These are phyloP conservation scores for Suillus discolor DNA, from an alignment of 768 basidiomycete species.

Conservation along the genomic window DNA sequence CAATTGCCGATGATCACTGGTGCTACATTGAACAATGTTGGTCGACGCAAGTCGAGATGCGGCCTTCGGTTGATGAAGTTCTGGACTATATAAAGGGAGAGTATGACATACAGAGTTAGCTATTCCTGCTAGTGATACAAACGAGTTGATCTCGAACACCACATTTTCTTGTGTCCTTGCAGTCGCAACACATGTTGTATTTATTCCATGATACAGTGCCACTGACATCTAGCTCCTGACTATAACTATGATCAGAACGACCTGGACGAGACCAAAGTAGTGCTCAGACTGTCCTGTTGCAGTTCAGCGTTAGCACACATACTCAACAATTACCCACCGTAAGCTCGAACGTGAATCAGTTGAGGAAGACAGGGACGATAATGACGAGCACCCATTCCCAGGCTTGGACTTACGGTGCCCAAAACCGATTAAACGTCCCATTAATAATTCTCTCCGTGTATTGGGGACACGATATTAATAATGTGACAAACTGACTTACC, in stretches of 20 bases:
- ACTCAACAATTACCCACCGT: slow-evolving; percentile 38
- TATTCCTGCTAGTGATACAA: neutral
- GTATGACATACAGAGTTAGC: neutral
- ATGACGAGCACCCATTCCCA: slow-evolving; percentile 63
- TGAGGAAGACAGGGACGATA: slow-evolving; percentile 57
- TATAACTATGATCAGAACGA: slow-evolving; percentile 50
- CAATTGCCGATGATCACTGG: neutral
- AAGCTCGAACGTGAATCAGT: slow-evolving; percentile 58
- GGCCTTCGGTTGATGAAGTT: neutral
- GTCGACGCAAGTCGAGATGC: neutral
- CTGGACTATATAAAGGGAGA: neutral
- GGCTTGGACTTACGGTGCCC: slow-evolving; percentile 48
- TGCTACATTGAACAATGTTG: neutral
- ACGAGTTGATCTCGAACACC: neutral
- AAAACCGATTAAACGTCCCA: slow-evolving; percentile 30
- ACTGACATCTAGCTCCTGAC: too few relatives aligned
- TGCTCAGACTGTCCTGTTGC: slow-evolving; percentile 55
- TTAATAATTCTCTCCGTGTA: neutral
- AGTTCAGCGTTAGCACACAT: neutral
- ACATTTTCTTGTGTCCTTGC: neutral
- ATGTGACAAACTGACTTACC: slow-evolving; percentile 21
- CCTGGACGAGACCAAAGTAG: slow-evolving; percentile 67
- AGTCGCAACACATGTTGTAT: neutral
- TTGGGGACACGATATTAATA: neutral
- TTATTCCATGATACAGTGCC: neutral